Percentiles rank a stretch among this genome's conserved stretches.
Evolutionary conservation across 129 eudicot species (phyloP).

Genomic region (Lonicera japonica): DNA sequence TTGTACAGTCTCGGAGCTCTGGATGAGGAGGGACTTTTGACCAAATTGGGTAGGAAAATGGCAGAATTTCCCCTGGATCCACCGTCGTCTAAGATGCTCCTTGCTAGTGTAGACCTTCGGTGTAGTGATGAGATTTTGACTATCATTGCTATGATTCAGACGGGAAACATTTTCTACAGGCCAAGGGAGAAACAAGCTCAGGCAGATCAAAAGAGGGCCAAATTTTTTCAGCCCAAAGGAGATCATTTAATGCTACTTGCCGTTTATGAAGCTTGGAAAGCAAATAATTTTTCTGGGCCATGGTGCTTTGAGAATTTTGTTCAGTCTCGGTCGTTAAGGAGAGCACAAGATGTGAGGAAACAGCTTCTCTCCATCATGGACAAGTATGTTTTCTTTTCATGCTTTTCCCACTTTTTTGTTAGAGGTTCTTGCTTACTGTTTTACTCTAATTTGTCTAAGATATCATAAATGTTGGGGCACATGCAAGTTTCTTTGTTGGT

Average conservation of each 20-base stretch:
- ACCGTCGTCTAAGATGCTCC: slow-evolving; percentile 75
- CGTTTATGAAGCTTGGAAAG: slow-evolving; percentile 97
- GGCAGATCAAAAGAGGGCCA: slow-evolving; percentile 85
- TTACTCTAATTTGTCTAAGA: too few relatives aligned
- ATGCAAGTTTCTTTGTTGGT: too few relatives aligned
- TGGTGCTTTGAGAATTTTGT: slow-evolving; percentile 92
- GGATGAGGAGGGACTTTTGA: slow-evolving; percentile 78
- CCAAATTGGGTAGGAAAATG: slow-evolving; percentile 80
- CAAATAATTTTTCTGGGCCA: slow-evolving; percentile 73
- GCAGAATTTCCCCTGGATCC: slow-evolving; percentile 90
- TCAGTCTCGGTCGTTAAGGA: slow-evolving; percentile 73
- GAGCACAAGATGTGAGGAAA: slow-evolving; percentile 93
- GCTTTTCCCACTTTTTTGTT: neutral
- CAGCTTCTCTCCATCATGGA: slow-evolving; percentile 91
- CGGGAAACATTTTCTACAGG: slow-evolving; percentile 77
- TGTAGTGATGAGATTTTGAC: slow-evolving; percentile 94
- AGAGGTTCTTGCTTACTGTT: too few relatives aligned
- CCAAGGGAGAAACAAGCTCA: slow-evolving; percentile 94
- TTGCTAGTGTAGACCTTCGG: slow-evolving; percentile 81
- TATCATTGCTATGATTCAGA: slow-evolving; percentile 85
- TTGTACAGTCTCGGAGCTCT: slow-evolving; percentile 82
- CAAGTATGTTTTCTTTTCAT: slow-evolving; percentile 37
- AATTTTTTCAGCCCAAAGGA: slow-evolving; percentile 85
- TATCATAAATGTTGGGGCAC: too few relatives aligned
- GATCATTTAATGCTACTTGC: slow-evolving; percentile 82